Base-by-base conservation (phyloP, 768 basidiomycete genomes). In the Chlorophyllum brunneum region DNA sequence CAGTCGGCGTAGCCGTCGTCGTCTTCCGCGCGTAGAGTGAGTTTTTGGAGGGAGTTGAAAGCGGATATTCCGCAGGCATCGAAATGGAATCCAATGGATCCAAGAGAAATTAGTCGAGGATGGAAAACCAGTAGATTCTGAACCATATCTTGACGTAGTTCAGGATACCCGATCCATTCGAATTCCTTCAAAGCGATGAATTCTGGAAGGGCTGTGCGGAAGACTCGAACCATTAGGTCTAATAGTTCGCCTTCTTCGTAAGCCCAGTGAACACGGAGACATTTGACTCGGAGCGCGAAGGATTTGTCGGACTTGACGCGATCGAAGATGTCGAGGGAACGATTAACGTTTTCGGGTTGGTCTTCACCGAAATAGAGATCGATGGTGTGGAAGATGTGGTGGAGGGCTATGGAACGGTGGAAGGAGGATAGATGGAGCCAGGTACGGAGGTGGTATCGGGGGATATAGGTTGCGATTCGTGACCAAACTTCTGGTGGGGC, bases 131-230 rank as follows among this genome's bases (percentile, higher is more conserved):
- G 67, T 4, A 86, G 70, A 7, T 73, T 75, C 58, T 82, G 74
- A 0, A 86, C 83, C 74, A 82, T 81, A 47, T 85, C 83, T n/a
- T 73, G 80, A 8, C 79, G 73, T 66, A 86, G 69, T 61, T 86
- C 85, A 1, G 84, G 85, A 59, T 86, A 86, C 4, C 85, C 84
- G n/a, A 86, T 85, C 85, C 85, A 86, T 64, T 86, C 84, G 59
- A 86, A 84, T 55, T 84, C 83, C 10, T 70, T 61, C 9, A 86
- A 67, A 6, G 77, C 75, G 53, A 70, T 82, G 66, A 86, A 85
- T 37, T 80, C 80, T 1, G 83, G 82, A 11, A 87, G 70, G 1
- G 82, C 77, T 7, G 77, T 80, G 50, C 77, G 77, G 65, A 86
- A 83, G 39, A 85, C 79, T 77, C 82, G 71, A 20, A 72, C 66